Evolutionary conservation across 2,329 filamentous ascomycete genomes (phyloP), one percentile per base, ranked within the genome.

Genomic region (Fusarium napiforme): DNA sequence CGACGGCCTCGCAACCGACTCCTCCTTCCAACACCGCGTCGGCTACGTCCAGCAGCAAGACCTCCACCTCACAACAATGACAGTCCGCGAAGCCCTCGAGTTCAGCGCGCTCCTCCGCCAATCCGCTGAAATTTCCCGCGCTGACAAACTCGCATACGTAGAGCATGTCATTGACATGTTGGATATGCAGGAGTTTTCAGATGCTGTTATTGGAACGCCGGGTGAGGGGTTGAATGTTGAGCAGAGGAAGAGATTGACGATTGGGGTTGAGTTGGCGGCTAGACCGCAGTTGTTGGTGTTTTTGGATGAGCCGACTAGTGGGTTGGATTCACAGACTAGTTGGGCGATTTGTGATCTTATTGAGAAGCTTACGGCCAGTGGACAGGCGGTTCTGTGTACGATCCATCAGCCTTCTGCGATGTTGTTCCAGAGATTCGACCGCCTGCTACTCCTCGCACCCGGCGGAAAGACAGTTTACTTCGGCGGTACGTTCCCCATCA

Each of bases 271-370:
- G 78, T 84, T 95, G 8, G 92, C 91, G 21, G 92, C 92, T 2
- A 92, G 92, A 77, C 93, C 93, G 2, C 87, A 91, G 45, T 83
- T 94, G 6, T 86, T 94, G 55, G 87, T 94, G 21, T 94, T 94
- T 84, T 85, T 94, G 19, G 93, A 95, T 75, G 93, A 95, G 77
- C 93, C 93, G 5, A 94, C 92, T 6, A 93, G 92, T 12, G 93
- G 93, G 78, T 86, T 94, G 15, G 92, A 95, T 80, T 91, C 87
- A 75, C 92, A 94, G 78, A 93, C 92, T 2, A 92, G 92, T 0
- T 94, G 91, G 91, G 90, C 91, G 56, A 94, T 94, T 77, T 88
- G 91, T 37, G 88, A 90, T 78, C 85, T 94, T 7, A 87, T 95
- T 64, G 88, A 92, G 73, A 94, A 93, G 70, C 83, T 91, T 7